A percentile compares a stretch with the other conserved stretches of the same genome.
These are phyloP conservation scores for Sordariomycetes sp. DNA, from an alignment of 2,329 filamentous ascomycete genomes.

Conservation along the genomic window DNA sequence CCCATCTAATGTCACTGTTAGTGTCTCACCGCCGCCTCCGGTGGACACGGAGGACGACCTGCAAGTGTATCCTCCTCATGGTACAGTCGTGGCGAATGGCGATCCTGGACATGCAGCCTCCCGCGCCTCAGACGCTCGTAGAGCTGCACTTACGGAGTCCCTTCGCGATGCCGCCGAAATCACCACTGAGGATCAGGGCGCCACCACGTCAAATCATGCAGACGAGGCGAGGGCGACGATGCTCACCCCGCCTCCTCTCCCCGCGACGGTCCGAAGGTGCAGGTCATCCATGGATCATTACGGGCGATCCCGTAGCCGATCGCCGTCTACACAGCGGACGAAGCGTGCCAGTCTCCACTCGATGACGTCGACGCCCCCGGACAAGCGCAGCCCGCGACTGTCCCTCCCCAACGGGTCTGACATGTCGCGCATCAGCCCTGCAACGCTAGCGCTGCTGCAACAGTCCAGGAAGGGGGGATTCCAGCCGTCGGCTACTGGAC, in stretches of 20 bases:
- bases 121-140: conserved; percentile 12
- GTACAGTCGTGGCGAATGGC: neutral
- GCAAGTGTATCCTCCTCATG: neutral
- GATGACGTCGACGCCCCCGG: neutral
- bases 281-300: conserved; percentile 19
- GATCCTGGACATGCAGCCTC: neutral
- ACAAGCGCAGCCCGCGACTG: conserved; percentile 1
- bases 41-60: neutral
- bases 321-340: conserved; percentile 8
- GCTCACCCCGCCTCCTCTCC: neutral
- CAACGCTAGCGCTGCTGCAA: neutral
- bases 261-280: conserved; percentile 9
- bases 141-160: conserved; percentile 17
- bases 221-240: neutral
- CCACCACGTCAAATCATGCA: neutral
- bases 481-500: neutral
- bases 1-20: neutral
- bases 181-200: neutral
- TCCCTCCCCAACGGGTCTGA: conserved; percentile 5
- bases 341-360: conserved; percentile 9
- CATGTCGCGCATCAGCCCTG: neutral
- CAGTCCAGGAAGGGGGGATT: conserved; percentile 2
- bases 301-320: conserved; percentile 9
- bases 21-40: conserved; percentile 1
- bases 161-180: conserved; percentile 9